A percentile compares a stretch with the other conserved stretches of the same genome.
These are phyloP conservation scores for Aristolochia contorta DNA, from an alignment of 164 flowering plant species.

Conservation along the genomic window DNA sequence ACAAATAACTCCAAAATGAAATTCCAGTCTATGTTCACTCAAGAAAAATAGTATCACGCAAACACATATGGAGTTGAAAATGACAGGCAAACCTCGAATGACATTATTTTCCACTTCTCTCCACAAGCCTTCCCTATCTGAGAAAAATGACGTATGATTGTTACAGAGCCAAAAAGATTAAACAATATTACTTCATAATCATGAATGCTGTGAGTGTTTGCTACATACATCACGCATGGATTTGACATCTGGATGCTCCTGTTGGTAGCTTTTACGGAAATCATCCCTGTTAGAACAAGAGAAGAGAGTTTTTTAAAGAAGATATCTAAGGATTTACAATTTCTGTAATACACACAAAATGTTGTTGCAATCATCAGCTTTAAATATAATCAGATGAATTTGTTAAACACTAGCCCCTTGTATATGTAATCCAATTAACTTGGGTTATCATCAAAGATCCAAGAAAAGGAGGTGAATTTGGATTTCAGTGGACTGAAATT, in stretches of 20 bases:
- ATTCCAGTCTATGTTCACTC: too few relatives aligned
- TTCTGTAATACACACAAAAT: neutral
- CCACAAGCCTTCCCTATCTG: slow-evolving; percentile 97
- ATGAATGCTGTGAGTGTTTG: neutral
- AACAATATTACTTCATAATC: neutral
- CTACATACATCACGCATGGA: slow-evolving; percentile 86
- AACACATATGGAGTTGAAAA: neutral
- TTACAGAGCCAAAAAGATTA: neutral
- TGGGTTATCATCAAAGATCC: too few relatives aligned
- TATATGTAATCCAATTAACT: too few relatives aligned
- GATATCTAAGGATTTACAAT: too few relatives aligned
- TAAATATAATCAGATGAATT: too few relatives aligned
- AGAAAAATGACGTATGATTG: slow-evolving; percentile 5
- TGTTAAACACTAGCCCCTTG: too few relatives aligned
- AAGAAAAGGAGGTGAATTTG: too few relatives aligned
- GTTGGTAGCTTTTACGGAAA: slow-evolving; percentile 80
- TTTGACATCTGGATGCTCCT: slow-evolving; percentile 81
- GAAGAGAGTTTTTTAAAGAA: neutral
- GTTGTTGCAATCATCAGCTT: too few relatives aligned
- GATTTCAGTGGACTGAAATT: too few relatives aligned
- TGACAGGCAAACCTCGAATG: slow-evolving; percentile 57
- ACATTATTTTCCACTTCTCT: slow-evolving; percentile 92
- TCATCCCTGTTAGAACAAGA: slow-evolving; percentile 58
- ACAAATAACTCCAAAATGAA: too few relatives aligned
- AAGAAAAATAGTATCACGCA: too few relatives aligned